These are phyloP conservation scores for Pichia sporocuriosa DNA, from an alignment of 805 yeast species.

Conservation along the genomic window DNA sequence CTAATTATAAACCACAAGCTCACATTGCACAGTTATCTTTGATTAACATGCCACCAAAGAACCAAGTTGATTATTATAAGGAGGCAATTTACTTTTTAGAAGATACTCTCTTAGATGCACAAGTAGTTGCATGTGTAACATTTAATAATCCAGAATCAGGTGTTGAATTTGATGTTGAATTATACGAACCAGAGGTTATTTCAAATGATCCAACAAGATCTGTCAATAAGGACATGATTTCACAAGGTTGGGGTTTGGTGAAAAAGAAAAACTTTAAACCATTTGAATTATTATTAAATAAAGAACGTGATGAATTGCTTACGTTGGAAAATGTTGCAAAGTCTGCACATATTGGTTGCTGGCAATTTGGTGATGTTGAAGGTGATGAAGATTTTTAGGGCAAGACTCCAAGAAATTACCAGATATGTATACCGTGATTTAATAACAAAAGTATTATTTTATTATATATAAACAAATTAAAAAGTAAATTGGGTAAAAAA, in stretches of 20 bases:
- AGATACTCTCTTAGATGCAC: constrained; percentile 44
- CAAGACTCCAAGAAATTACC: too few species aligned
- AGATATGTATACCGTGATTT: too few species aligned
- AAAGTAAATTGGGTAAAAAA: constrained; percentile 2
- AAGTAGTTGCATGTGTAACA: constrained; percentile 48
- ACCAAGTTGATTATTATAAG: constrained; percentile 46
- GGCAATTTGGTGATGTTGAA: constrained; percentile 72
- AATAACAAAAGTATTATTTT: too few species aligned
- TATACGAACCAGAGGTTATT: constrained; percentile 52
- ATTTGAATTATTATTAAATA: constrained; percentile 32
- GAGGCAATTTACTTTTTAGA: constrained; percentile 51
- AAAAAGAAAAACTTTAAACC: constrained; percentile 29
- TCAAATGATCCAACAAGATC: constrained; percentile 49
- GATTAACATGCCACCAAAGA: constrained; percentile 50
- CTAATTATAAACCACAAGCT: constrained; percentile 45
- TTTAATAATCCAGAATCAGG: constrained; percentile 33
- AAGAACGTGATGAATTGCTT: constrained; percentile 35
- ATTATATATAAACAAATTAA: too few species aligned
- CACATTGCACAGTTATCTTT: constrained; percentile 47
- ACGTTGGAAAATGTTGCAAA: constrained; percentile 45
- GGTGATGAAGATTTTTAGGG: constrained; percentile 40
- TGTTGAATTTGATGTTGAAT: constrained; percentile 43
- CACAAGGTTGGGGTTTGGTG: constrained; percentile 55
- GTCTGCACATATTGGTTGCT: constrained; percentile 50
- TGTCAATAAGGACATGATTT: constrained; percentile 51